These are phyloP conservation scores for Protomyces inouyei DNA, from an alignment of 1,139 yeast genomes.

Conservation along the genomic window DNA sequence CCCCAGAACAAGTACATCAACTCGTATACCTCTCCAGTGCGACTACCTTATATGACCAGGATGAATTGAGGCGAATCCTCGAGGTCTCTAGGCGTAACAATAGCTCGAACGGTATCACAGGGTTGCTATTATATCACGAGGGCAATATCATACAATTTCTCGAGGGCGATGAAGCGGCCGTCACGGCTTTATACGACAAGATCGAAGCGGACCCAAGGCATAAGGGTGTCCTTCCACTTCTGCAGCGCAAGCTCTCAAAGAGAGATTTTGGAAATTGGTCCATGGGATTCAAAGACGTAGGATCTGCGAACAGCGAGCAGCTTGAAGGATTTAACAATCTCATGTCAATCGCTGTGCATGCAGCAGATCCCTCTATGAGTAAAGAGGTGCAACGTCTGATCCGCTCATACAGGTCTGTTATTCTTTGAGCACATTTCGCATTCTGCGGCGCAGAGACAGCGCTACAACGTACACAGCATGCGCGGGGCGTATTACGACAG, in stretches of 20 bases:
- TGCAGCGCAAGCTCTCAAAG: conserved; percentile 1
- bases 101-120: conserved; percentile 5
- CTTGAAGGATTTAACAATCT: conserved; percentile 18
- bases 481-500: no score
- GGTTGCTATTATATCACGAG: conserved; percentile 20
- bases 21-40: conserved; percentile 22
- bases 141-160: conserved; percentile 24
- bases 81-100: conserved; percentile 16
- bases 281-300: conserved; percentile 20
- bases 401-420: conserved; percentile 13
- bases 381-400: conserved; percentile 19
- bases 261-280: conserved; percentile 22
- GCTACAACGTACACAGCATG: no score
- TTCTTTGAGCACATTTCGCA: neutral
- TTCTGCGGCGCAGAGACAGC: no score
- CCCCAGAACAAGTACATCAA: neutral
- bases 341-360: conserved; percentile 14
- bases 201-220: conserved; percentile 18
- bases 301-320: conserved; percentile 2
- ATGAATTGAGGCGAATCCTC: conserved; percentile 9
- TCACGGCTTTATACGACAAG: conserved; percentile 7
- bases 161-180: conserved; percentile 8
- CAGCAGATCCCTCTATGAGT: conserved; percentile 23
- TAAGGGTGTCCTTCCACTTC: conserved; percentile 21
- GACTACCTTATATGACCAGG: conserved; percentile 1